These are phyloP conservation scores for Macadamia tetraphylla DNA, from an alignment of 164 flowering plant species.

Conservation along the genomic window DNA sequence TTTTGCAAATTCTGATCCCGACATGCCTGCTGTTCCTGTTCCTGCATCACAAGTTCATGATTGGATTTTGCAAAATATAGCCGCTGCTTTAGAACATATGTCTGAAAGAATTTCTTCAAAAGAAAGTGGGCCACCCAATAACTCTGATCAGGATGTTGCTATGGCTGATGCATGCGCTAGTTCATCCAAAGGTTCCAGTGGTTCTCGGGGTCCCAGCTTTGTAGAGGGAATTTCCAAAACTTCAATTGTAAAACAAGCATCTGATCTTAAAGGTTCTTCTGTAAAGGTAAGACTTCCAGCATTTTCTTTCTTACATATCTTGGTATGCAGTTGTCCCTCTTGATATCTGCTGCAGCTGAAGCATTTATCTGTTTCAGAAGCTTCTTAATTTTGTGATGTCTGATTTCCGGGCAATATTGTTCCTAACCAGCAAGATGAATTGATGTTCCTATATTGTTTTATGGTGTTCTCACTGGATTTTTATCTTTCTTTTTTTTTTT, in stretches of 20 bases:
- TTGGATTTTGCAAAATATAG: constrained; percentile 53
- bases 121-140: constrained; percentile 56
- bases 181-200: constrained; percentile 35
- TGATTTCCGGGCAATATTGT: too few species aligned
- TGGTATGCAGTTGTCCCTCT: too few species aligned
- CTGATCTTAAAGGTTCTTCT: constrained; percentile 78
- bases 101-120: constrained; percentile 50
- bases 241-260: constrained; percentile 70
- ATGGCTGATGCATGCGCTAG: constrained; percentile 61
- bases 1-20: constrained; percentile 82
- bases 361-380: too few species aligned
- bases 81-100: constrained; percentile 47
- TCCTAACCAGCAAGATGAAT: too few species aligned
- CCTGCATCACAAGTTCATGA: constrained; percentile 71
- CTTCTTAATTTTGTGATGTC: too few species aligned
- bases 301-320: neutral
- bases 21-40: constrained; percentile 80
- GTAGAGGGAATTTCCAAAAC: constrained; percentile 96
- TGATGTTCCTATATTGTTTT: too few species aligned
- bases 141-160: constrained; percentile 62
- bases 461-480: too few species aligned
- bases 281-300: constrained; percentile 56
- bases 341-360: too few species aligned
- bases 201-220: constrained; percentile 51
- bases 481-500: too few species aligned